A percentile compares a stretch with the other conserved stretches of the same genome.
Conservation (phyloP, 495 filamentous ascomycete species). For the Aspergillus conjunctus region DNA sequence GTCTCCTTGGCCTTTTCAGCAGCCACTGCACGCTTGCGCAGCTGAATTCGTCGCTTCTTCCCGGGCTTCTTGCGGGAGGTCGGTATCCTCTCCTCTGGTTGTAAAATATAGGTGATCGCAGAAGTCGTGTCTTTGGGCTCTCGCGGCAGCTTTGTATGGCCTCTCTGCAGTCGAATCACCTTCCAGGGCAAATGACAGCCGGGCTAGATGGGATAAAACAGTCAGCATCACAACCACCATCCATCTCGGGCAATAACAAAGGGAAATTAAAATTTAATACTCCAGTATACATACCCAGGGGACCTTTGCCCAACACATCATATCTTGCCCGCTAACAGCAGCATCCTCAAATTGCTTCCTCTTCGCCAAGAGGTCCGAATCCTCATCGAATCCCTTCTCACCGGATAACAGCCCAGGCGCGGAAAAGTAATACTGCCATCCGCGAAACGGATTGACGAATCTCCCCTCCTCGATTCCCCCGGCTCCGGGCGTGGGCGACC, state of each 20-base stretch:
- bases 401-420: slow-evolving; percentile 33
- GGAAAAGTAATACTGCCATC: slow-evolving; percentile 50
- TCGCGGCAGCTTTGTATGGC: slow-evolving; percentile 40
- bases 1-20: slow-evolving; percentile 37
- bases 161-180: slow-evolving; percentile 43
- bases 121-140: slow-evolving; percentile 24
- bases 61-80: slow-evolving; percentile 49
- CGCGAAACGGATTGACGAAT: slow-evolving; percentile 47
- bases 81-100: slow-evolving; percentile 31
- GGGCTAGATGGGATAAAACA: slow-evolving; percentile 27
- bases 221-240: not conserved
- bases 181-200: slow-evolving; percentile 50
- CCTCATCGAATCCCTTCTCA: slow-evolving; percentile 15
- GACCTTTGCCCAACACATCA: slow-evolving; percentile 39
- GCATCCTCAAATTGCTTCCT: slow-evolving; percentile 43
- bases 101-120: slow-evolving; percentile 32
- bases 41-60: slow-evolving; percentile 48
- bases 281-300: slow-evolving; percentile 39
- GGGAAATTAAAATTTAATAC: not conserved
- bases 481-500: slow-evolving; percentile 42
- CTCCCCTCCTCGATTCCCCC: slow-evolving; percentile 34
- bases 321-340: slow-evolving; percentile 43
- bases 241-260: not conserved
- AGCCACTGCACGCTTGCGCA: slow-evolving; percentile 39
- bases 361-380: slow-evolving; percentile 23